Evolutionary conservation across 352 stramenopile species (phyloP).

Genomic region (Plasmopara muralis): DNA sequence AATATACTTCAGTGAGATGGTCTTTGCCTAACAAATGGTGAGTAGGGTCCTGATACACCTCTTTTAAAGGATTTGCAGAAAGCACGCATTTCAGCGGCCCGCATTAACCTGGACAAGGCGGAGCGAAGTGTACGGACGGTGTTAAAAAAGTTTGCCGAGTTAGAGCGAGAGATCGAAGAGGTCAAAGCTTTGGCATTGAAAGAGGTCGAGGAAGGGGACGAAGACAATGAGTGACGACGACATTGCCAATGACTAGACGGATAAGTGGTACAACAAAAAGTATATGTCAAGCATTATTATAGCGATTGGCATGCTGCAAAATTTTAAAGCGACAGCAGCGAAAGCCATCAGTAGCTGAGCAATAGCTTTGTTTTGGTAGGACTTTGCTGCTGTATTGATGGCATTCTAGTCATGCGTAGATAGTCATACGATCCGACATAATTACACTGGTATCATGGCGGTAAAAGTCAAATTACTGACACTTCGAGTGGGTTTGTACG

Average conservation of each 20-base stretch:
- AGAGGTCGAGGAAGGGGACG: slow-evolving; percentile 43
- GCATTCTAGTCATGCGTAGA: too few species aligned
- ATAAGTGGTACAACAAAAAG: too few species aligned
- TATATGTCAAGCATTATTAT: too few species aligned
- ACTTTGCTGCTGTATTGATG: slow-evolving; percentile 6
- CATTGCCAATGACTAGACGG: neutral
- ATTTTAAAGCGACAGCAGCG: too few species aligned
- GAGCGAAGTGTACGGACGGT: slow-evolving; percentile 58
- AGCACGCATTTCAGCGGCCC: slow-evolving; percentile 39
- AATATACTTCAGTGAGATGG: neutral
- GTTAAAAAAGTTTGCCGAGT: slow-evolving; percentile 66
- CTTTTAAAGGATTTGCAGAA: slow-evolving; percentile 65
- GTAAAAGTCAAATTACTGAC: too few species aligned
- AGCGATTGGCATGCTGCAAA: too few species aligned
- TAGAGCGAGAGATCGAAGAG: slow-evolving; percentile 60
- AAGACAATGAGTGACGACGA: slow-evolving; percentile 22
- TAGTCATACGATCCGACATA: too few species aligned
- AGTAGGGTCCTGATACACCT: slow-evolving; percentile 37
- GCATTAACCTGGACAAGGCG: slow-evolving; percentile 59
- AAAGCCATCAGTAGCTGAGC: too few species aligned
- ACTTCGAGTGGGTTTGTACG: too few species aligned
- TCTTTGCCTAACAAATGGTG: too few species aligned
- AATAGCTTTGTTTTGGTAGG: too few species aligned
- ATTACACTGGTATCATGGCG: too few species aligned
- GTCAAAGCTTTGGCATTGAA: slow-evolving; percentile 54